These are phyloP conservation scores for Skeletonema marinoi DNA, from an alignment of 108 stramenopile genomes.

Conservation along the genomic window DNA sequence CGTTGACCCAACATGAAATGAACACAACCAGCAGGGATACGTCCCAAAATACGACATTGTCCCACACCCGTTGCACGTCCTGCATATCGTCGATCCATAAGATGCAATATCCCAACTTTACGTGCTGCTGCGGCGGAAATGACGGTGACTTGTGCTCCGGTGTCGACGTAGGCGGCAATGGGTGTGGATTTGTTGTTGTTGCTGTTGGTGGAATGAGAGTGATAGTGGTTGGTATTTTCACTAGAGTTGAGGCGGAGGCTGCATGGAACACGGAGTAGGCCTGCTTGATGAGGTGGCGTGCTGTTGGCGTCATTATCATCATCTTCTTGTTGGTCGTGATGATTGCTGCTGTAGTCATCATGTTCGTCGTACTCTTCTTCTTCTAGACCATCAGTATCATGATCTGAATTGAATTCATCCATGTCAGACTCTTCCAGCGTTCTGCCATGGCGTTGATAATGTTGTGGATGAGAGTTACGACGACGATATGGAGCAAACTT, in stretches of 20 bases:
- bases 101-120: constrained; percentile 51
- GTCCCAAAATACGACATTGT: constrained; percentile 58
- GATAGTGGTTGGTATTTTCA: background rate
- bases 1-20: constrained; percentile 38
- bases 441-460: background rate
- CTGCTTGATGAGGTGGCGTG: background rate
- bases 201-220: background rate
- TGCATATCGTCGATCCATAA: constrained; percentile 68
- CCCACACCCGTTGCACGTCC: constrained; percentile 71
- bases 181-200: constrained; percentile 19
- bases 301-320: background rate
- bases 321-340: background rate
- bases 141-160: constrained; percentile 70
- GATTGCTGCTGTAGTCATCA: background rate
- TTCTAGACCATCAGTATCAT: background rate
- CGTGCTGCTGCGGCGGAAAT: constrained; percentile 53
- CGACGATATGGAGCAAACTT: too few species aligned
- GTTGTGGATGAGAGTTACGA: too few species aligned
- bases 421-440: too few species aligned
- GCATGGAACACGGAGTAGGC: background rate
- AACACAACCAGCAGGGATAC: constrained; percentile 57
- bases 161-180: constrained; percentile 62
- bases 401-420: too few species aligned
- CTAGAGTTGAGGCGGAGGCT: background rate
- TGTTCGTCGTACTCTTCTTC: background rate